phyloP scores from a whole-genome alignment of 2,329 filamentous ascomycete genomes.

The Aureobasidium sp. region DNA sequence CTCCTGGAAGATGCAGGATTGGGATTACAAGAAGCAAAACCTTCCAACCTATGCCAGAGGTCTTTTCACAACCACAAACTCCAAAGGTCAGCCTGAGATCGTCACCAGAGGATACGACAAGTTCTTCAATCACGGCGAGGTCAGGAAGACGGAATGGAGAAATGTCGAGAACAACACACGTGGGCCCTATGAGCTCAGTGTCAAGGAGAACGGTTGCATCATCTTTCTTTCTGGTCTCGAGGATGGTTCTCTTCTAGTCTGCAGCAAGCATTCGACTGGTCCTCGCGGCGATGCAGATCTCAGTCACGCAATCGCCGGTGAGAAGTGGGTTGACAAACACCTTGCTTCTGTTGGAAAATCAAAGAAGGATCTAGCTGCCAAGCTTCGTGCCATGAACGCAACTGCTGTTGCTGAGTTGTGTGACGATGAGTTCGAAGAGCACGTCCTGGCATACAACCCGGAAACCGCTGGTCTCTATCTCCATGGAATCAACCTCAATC shows the following conservation, averaged over 20 bases:
- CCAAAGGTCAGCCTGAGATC: constrained; percentile 63
- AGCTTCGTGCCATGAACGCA: constrained; percentile 71
- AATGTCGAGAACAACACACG: constrained; percentile 67
- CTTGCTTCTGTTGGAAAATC: constrained; percentile 69
- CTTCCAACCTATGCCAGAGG: constrained; percentile 90
- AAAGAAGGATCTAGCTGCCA: constrained; percentile 65
- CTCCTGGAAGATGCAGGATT: constrained; percentile 91
- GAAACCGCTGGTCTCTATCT: constrained; percentile 85
- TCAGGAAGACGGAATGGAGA: constrained; percentile 71
- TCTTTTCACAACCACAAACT: constrained; percentile 74
- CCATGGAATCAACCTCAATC: constrained; percentile 90
- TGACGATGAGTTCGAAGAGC: constrained; percentile 93
- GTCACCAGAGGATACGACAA: constrained; percentile 91
- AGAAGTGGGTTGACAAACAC: constrained; percentile 73
- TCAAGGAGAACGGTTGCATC: constrained; percentile 99
- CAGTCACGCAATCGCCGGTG: constrained; percentile 80
- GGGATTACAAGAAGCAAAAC: constrained; percentile 83
- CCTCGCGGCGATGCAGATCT: constrained; percentile 59
- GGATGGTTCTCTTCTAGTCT: constrained; percentile 85
- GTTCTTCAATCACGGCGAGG: constrained; percentile 92
- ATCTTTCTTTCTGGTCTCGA: constrained; percentile 92
- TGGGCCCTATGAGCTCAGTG: constrained; percentile 87
- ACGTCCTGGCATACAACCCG: constrained; percentile 80
- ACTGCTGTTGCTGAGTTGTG: constrained; percentile 95
- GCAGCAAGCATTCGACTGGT: constrained; percentile 97